Conservation (phyloP, 2,329 filamentous ascomycete species). For the Scedosporium aurantiacum region DNA sequence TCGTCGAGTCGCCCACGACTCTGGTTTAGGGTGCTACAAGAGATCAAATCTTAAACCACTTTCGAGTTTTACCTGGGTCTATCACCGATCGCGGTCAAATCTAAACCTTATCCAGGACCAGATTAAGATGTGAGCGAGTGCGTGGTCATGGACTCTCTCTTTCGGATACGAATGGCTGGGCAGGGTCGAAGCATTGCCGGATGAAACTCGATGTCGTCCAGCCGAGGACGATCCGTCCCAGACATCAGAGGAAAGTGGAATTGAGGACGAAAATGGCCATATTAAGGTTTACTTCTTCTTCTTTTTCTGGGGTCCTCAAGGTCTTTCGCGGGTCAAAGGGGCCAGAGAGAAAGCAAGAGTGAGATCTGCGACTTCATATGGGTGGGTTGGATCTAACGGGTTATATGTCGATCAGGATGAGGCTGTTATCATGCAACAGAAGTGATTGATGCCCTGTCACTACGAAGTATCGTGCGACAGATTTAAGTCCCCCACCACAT, state of each 20-base stretch:
- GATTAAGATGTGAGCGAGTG: neutral
- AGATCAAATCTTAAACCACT: neutral
- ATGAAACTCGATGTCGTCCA: neutral
- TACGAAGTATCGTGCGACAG: neutral
- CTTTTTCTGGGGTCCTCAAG: neutral
- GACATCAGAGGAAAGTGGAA: neutral
- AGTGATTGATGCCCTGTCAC: neutral
- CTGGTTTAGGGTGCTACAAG: neutral
- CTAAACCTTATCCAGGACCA: neutral
- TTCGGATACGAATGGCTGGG: neutral
- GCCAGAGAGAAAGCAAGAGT: neutral
- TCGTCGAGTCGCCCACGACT: too few relatives aligned
- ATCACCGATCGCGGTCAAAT: neutral
- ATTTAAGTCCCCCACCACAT: neutral
- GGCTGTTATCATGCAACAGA: neutral
- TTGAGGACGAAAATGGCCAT: neutral
- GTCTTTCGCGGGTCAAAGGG: neutral
- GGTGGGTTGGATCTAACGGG: neutral
- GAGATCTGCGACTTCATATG: neutral
- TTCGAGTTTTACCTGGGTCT: neutral
- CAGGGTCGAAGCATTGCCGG: neutral
- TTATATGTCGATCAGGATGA: constrained; percentile 5
- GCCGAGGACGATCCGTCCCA: neutral
- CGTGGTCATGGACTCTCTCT: neutral
- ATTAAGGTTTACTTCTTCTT: neutral